Evolutionary conservation across 169 alveolate genomes (phyloP).

Genomic region (Besnoitia besnoiti): DNA sequence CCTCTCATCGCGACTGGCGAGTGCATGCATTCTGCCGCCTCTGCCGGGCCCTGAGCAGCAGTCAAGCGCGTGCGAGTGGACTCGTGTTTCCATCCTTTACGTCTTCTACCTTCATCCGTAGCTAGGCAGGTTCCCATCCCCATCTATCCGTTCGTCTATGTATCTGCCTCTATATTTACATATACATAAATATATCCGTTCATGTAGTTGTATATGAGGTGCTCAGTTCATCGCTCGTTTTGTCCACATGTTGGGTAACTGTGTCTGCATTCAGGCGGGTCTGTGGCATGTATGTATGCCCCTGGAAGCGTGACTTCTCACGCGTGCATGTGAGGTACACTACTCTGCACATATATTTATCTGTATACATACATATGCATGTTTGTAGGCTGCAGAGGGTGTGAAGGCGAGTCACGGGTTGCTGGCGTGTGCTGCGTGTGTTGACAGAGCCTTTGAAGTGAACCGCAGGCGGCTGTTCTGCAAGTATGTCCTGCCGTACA

Average conservation of each 20-base stretch:
- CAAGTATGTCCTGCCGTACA: conserved; percentile 77
- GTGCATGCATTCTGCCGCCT: too few species aligned
- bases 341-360: not conserved
- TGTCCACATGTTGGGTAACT: too few species aligned
- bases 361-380: conserved; percentile 1
- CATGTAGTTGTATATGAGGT: too few species aligned
- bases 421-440: not conserved
- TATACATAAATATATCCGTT: not conserved
- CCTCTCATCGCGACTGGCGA: too few species aligned
- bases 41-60: too few species aligned
- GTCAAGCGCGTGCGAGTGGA: too few species aligned
- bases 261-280: too few species aligned
- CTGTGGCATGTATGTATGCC: too few species aligned
- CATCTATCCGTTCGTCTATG: not conserved
- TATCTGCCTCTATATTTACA: not conserved
- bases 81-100: too few species aligned
- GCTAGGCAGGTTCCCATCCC: not conserved
- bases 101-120: too few species aligned
- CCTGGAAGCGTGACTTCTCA: not conserved
- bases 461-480: conserved; percentile 77
- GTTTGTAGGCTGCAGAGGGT: not conserved
- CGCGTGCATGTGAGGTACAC: not conserved
- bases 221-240: too few species aligned
- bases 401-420: not conserved
- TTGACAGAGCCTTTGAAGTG: conserved; percentile 69